Base-by-base conservation (phyloP, 2,329 filamentous ascomycete genomes). In the Domatiomyces globalis region DNA sequence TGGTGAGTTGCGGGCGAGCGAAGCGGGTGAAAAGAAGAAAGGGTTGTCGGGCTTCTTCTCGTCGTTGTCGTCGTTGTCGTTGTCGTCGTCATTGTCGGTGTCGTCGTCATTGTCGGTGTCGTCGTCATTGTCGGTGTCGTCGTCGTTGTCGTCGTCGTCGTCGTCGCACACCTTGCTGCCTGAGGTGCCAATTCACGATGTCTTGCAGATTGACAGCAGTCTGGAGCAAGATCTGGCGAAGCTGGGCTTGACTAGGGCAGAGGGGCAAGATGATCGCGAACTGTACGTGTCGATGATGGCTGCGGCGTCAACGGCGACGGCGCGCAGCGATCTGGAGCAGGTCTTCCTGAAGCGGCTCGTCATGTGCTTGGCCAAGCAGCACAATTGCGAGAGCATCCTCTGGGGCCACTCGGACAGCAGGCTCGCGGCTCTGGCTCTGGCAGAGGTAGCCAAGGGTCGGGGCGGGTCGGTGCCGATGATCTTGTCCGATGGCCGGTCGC, bases 401-500 rank as follows among this genome's bases (percentile, higher is more conserved):
- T 83, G 92, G 67, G 89, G 86, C 19, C 83, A 90, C 67, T 94
- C 81, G 58, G 95, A 92, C 18, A 95, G 88, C 4, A 79, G 82
- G 15, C 79, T 98, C 27, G 90, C 92, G 3, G 87, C 90, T 59
- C 81, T 87, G 62, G 86, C 87, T 0, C 78, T 98, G 12, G 76
- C 87, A 5, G 87, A 92, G 68, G 88, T 90, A 2, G 88, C 90
- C 20, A 95, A 95, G 68, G 92, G 92, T 1, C 78, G 90, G 47
- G 92, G 90, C 0, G 88, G 84, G 59, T 80, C 84, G 4, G 70
- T 96, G 18, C 86, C 89, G 1, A 90, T 84, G 81, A 79, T 85
- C 59, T 78, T 89, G 15, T 80, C 81, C 48, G 92, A 96, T 65
- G 88, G 87, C 4, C 68, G 73, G 46, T 76, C 78, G 8, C 74